Base-by-base conservation (phyloP, 768 basidiomycete genomes). In the Fomitopsis serialis region DNA sequence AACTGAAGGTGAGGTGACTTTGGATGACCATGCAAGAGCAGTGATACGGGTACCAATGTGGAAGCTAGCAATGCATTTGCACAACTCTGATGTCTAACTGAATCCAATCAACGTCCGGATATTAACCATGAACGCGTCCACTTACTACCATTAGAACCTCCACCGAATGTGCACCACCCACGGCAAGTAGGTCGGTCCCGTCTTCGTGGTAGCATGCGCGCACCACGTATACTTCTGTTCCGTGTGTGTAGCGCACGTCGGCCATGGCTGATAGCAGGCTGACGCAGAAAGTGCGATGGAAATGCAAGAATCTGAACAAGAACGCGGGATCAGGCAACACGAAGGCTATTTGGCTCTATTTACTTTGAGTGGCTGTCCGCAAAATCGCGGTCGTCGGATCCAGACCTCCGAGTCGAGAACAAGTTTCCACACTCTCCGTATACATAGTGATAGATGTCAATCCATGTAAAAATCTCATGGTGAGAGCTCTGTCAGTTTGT, bases 1-100 rank as follows among this genome's bases (percentile, higher is more conserved):
- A 19, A 70, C 69, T 13, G 81, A 78, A 2, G 89, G 86, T 5
- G 90, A 92, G 6, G 81, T 70, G 7, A 87, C 74, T 12, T 75
- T 72, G 37, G 87, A 76, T 2, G 90, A 92, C 85, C 88, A 92
- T 2, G 90, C 87, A 13, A 92, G 66, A 4, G 91, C 79, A 2
- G 87, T 89, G 42, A 88, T 75, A 47, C 81, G 76, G 10, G 77
- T 74, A 19, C 90, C 89, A 42, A 92, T 69, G 68, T 88, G 78
- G 61, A 92, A 92, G 19, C 81, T 81, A 42, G 88, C 88, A 60
- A 92, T 60, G 34, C 70, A 71, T 54, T 71, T 72, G 61, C 69
- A 77, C 17, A 73, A 69, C 0, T 76, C 59, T 35, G 63, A 54
- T 66, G 59, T 73, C 68, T 60, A 67, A 70, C 78, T 81, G 62